Conservation (phyloP, 352 stramenopile genomes). For the Phytophthora tubulina region DNA sequence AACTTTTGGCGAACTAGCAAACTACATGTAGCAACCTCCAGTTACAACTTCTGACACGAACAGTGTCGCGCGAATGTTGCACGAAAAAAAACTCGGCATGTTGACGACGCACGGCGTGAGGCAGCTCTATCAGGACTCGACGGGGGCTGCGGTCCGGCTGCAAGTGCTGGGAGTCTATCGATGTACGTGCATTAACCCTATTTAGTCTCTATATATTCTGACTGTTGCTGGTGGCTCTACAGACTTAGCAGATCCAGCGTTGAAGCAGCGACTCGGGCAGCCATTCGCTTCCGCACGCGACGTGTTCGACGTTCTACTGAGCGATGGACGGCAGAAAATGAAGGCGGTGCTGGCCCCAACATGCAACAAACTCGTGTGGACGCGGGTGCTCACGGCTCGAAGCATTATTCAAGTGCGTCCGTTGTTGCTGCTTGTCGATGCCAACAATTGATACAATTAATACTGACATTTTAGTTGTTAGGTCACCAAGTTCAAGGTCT, state of each 20-base stretch:
- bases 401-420: constrained; percentile 49
- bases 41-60: no score
- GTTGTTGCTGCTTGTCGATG: neutral
- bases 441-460: neutral
- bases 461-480: constrained; percentile 6
- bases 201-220: neutral
- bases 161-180: constrained; percentile 69
- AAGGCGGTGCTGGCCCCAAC: constrained; percentile 57
- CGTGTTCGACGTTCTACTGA: constrained; percentile 74
- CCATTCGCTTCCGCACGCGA: constrained; percentile 37
- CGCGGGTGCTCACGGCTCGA: constrained; percentile 32
- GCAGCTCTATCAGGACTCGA: constrained; percentile 33
- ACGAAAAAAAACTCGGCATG: neutral
- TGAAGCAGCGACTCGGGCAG: constrained; percentile 45
- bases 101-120: constrained; percentile 55
- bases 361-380: constrained; percentile 58
- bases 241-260: constrained; percentile 65
- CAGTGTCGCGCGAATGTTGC: no score
- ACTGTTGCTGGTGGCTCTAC: neutral
- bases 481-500: constrained; percentile 46
- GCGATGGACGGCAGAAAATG: constrained; percentile 62
- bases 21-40: no score
- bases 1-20: no score
- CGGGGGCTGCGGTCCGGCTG: constrained; percentile 30
- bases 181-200: constrained; percentile 43